phyloP scores from a whole-genome alignment of 441 rosid genomes.

The Croton laevigatus region DNA sequence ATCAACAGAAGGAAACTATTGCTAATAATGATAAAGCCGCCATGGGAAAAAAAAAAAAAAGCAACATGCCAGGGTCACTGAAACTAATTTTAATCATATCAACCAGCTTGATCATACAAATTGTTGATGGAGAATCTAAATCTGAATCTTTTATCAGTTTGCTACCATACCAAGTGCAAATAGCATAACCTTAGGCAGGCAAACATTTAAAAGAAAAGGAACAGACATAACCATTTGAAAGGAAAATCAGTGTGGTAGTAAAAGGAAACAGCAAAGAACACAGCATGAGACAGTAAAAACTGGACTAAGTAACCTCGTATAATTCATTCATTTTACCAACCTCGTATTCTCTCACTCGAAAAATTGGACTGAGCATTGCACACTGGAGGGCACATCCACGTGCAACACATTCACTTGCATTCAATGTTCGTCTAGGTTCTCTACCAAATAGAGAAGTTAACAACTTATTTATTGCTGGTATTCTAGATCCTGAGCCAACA shows the following conservation, averaged over 20 bases:
- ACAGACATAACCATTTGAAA: not conserved
- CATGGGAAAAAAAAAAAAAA: not conserved
- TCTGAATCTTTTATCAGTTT: not conserved
- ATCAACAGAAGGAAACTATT: not conserved
- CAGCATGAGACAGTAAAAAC: not conserved
- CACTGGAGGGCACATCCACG: constrained; percentile 69
- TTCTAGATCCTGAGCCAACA: constrained; percentile 65
- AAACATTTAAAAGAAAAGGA: not conserved
- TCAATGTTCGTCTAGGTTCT: constrained; percentile 53
- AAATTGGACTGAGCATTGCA: constrained; percentile 61
- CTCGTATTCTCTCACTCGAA: constrained; percentile 61
- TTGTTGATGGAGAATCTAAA: not conserved
- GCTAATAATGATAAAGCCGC: not conserved
- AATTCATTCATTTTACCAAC: constrained; percentile 27
- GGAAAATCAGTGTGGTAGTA: not conserved
- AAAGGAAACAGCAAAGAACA: not conserved
- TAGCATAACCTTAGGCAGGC: not conserved
- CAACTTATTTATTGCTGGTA: constrained; percentile 45
- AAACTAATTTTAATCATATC: not conserved
- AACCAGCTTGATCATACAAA: not conserved
- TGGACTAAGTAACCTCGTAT: not conserved
- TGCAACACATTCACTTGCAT: constrained; percentile 69
- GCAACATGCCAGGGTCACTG: not conserved
- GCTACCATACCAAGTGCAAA: not conserved
- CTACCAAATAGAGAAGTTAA: constrained; percentile 39